Percentiles rank a stretch among this genome's conserved stretches.
Evolutionary conservation across 1,284 basidiomycete species (phyloP).

Genomic region (Salmacisia buchloeana): DNA sequence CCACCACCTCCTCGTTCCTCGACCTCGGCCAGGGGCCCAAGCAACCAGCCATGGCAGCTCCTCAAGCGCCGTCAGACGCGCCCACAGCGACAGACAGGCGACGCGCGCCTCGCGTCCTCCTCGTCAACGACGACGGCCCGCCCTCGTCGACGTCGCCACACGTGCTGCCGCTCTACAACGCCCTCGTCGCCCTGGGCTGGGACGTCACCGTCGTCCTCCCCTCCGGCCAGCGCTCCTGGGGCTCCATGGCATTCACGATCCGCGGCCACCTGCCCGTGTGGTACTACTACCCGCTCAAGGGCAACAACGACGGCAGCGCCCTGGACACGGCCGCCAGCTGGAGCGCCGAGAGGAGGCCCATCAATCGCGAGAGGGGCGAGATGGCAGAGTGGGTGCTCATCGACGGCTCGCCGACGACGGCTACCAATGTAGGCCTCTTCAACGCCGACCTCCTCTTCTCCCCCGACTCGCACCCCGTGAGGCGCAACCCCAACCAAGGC

Average conservation of each 20-base stretch:
- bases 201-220: slow-evolving; percentile 45
- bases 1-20: too few species aligned
- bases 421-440: slow-evolving; percentile 44
- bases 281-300: slow-evolving; percentile 47
- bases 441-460: slow-evolving; percentile 32
- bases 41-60: too few species aligned
- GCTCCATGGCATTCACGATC: slow-evolving; percentile 41
- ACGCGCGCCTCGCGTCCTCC: slow-evolving; percentile 26
- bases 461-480: not conserved
- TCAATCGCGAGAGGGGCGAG: slow-evolving; percentile 33
- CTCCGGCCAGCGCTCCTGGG: slow-evolving; percentile 30
- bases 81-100: too few species aligned
- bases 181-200: slow-evolving; percentile 34
- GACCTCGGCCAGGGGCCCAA: too few species aligned
- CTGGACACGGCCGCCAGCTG: slow-evolving; percentile 27
- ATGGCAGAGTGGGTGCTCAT: slow-evolving; percentile 45
- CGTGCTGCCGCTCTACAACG: slow-evolving; percentile 38
- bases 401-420: slow-evolving; percentile 46
- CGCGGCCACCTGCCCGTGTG: slow-evolving; percentile 33
- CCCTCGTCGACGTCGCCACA: slow-evolving; percentile 40
- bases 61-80: too few species aligned
- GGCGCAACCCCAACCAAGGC: not conserved
- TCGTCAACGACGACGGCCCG: slow-evolving; percentile 49
- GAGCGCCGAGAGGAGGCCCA: slow-evolving; percentile 35
- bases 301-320: slow-evolving; percentile 33